Evolutionary conservation across 2,329 filamentous ascomycete species (phyloP).

Genomic region (Botryosphaeria agaves): DNA sequence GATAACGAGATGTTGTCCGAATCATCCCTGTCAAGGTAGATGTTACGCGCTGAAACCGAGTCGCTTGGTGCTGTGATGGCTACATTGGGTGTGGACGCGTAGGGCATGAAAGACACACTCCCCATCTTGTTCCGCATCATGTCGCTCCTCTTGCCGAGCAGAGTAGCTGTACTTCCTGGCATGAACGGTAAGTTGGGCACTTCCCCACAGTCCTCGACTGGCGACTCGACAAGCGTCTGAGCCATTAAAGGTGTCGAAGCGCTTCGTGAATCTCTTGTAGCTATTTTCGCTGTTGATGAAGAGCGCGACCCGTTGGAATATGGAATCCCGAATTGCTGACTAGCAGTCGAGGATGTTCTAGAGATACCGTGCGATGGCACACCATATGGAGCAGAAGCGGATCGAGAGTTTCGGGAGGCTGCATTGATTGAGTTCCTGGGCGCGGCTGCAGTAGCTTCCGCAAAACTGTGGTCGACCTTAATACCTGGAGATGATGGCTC

Average conservation of each 20-base stretch:
- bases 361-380: too few species aligned
- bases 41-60: constrained; percentile 3
- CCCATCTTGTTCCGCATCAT: constrained; percentile 26
- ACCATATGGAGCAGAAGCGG: too few species aligned
- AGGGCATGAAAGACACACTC: constrained; percentile 18
- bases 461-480: constrained; percentile 16
- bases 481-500: constrained; percentile 26
- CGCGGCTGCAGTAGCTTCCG: constrained; percentile 43
- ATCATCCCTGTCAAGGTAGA: background rate
- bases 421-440: too few species aligned
- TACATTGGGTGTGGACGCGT: constrained; percentile 12
- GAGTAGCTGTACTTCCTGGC: constrained; percentile 9
- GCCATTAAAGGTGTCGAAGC: constrained; percentile 14
- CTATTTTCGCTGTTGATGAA: constrained; percentile 1
- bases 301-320: too few species aligned
- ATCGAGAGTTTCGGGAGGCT: too few species aligned
- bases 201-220: constrained; percentile 14
- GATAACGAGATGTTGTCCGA: background rate
- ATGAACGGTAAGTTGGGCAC: too few species aligned
- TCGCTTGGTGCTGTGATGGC: constrained; percentile 7
- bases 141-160: constrained; percentile 37
- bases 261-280: constrained; percentile 10
- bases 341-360: too few species aligned
- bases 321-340: too few species aligned
- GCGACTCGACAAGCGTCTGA: constrained; percentile 18